Percentiles rank a stretch among this genome's conserved stretches.
phyloP scores from a whole-genome alignment of 257 asterid genomes.

The Nicotiana tomentosiformis region DNA sequence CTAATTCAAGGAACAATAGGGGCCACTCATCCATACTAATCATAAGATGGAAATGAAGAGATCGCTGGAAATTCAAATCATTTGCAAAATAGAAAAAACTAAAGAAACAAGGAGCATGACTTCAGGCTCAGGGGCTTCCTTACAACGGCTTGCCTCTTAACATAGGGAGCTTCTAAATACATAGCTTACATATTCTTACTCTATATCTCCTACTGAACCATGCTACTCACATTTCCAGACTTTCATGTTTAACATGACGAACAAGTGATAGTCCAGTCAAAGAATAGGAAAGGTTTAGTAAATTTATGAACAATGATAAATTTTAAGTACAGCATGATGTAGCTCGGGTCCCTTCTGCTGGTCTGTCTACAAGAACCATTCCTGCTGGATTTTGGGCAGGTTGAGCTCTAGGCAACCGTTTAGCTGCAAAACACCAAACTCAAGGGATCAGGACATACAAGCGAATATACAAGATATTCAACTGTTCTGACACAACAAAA shows the following conservation, averaged over 20 bases:
- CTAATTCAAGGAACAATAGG: neutral
- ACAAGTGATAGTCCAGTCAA: neutral
- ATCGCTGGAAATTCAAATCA: neutral
- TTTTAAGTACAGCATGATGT: conserved; percentile 52
- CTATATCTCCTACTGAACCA: neutral
- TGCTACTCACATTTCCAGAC: neutral
- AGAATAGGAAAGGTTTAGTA: neutral
- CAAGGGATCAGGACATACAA: neutral
- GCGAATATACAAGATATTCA: neutral
- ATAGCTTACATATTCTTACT: neutral
- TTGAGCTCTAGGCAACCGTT: conserved; percentile 69
- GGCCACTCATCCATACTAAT: neutral
- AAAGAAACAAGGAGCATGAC: neutral
- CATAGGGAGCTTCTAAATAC: neutral
- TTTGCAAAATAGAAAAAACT: neutral
- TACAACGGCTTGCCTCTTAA: neutral
- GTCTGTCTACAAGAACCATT: conserved; percentile 72
- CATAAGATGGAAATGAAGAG: neutral
- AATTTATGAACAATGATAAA: neutral
- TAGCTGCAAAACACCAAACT: conserved; percentile 37
- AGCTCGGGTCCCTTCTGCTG: conserved; percentile 52
- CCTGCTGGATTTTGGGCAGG: conserved; percentile 65
- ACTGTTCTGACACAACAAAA: neutral
- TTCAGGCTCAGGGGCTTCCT: neutral
- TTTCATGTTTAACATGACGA: neutral